Evolutionary conservation across 176 grass and related monocot genomes (phyloP), one percentile per base, ranked within the genome.

Genomic region (Chrysopogon serrulatus): DNA sequence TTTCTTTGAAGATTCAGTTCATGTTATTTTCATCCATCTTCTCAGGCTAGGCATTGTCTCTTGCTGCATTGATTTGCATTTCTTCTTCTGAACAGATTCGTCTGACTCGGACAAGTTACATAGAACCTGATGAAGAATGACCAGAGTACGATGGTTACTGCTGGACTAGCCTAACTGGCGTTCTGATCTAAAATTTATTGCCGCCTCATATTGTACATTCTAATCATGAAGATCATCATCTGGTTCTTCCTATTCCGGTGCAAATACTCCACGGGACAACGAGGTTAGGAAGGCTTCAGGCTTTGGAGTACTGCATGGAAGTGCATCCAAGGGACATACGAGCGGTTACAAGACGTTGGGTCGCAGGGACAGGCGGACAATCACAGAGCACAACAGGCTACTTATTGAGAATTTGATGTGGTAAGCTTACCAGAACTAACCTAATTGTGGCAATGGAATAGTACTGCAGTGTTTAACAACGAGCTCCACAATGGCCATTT

Each of bases 71-170:
- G 45, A 41, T 78, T 62, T 26, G 77, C 56, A 47, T 62, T 15
- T 53, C 30, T 26, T 39, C 44, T 57, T 53, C 14, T 11, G 31
- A 71, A 45, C 83, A 95, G 89, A 92, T 92, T 56, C 92, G 89
- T 14, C 40, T 92, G 62, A 92, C 89, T 27, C 69, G 86, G 70
- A 89, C 89, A 42, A 79, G 75, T 42, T 74, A 79, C 48, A 27
- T 79, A 32, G 67, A 86, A 67, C 72, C 68, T 35, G 31, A 18
- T 48, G 74, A 86, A 41, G 88, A 90, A 74, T 83, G 73, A 87
- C 14, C 43, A 19, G 27, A 53, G 6, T 8, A 2, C 0, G 2
- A 45, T 66, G 71, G 18, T 45, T 31, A 71, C 17, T n/a, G n/a
- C n/a, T 60, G 44, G 28, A 43, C 35, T 65, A 56, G 21, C 35